Base-by-base conservation (phyloP, 768 basidiomycete species). In the Mycena haematopus region DNA sequence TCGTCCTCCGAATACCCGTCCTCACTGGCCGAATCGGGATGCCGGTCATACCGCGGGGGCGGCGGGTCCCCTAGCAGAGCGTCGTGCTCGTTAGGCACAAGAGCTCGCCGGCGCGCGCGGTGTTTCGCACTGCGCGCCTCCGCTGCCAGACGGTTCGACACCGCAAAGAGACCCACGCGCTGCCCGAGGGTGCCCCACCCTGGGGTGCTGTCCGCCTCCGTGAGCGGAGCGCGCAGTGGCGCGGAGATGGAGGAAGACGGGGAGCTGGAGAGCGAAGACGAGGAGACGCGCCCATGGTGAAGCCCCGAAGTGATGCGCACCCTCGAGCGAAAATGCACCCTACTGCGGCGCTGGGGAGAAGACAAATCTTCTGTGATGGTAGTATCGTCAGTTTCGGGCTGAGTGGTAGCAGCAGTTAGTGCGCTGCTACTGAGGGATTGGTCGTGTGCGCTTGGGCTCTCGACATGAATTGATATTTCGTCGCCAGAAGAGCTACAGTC, bases 171-270 rank as follows among this genome's bases (percentile, higher is more conserved):
- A 6, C 72, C 67, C 24, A 90, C 81, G 50, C 89, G 82, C 70
- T 78, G 80, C 11, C 86, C 86, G 21, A 91, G 76, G 6, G 89
- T 84, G 6, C 82, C 86, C 84, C 86, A 91, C 2, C 80, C 80
- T 3, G 83, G 80, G 62, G 77, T 79, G 45, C 60, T 65, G 40
- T 75, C 73, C 15, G 75, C 68, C 42, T 78, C 80, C 80, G 58
- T 86, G 77, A 15, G 75, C 75, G 63, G 82, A 27, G 86, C 83
- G 51, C 86, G 89, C 24, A 94, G 79, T 19, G 92, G 93, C 1
- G 84, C 92, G 40, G 92, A 93, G 65, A 94, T 89, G 42, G 91
- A 92, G 3, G 92, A 93, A 5, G 91, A 92, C 4, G 83, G 84
- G 1, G 91, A 92, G 45, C 82, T 80, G 7, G 87, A 86, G 22